These are phyloP conservation scores for Salix viminalis DNA, from an alignment of 345 rosid genomes.

Conservation along the genomic window DNA sequence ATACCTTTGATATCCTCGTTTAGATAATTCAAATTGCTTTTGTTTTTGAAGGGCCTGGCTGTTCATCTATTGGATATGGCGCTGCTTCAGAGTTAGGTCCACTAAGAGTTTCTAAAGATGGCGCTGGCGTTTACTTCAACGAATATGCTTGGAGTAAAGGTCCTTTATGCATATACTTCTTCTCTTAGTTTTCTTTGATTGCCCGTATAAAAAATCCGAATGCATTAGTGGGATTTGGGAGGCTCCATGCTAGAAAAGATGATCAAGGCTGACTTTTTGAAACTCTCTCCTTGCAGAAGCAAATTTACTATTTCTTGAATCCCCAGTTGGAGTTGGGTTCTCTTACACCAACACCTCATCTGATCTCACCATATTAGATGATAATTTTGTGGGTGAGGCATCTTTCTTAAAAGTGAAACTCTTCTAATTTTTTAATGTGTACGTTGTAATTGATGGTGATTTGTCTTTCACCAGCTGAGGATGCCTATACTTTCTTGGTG, in stretches of 20 bases:
- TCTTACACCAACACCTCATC: slow-evolving; percentile 62
- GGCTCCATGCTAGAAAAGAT: not conserved
- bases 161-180: not conserved
- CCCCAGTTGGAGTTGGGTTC: slow-evolving; percentile 69
- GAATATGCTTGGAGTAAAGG: slow-evolving; percentile 58
- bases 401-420: not conserved
- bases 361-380: slow-evolving; percentile 44
- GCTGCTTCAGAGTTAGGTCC: slow-evolving; percentile 63
- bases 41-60: slow-evolving; percentile 51
- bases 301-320: slow-evolving; percentile 59
- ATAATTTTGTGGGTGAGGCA: slow-evolving; percentile 48
- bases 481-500: slow-evolving; percentile 28
- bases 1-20: too few species aligned
- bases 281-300: slow-evolving; percentile 34
- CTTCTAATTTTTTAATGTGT: not conserved
- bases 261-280: not conserved
- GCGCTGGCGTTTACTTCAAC: slow-evolving; percentile 41
- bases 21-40: not conserved
- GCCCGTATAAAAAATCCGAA: too few species aligned
- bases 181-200: not conserved
- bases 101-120: slow-evolving; percentile 44
- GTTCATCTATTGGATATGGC: slow-evolving; percentile 66
- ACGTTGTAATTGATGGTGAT: not conserved
- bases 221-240: too few species aligned
- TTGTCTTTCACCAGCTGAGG: slow-evolving; percentile 21